Base-by-base conservation (phyloP, 225 moss, liverwort and hornwort genomes). In the Antitrichia curtipendula region DNA sequence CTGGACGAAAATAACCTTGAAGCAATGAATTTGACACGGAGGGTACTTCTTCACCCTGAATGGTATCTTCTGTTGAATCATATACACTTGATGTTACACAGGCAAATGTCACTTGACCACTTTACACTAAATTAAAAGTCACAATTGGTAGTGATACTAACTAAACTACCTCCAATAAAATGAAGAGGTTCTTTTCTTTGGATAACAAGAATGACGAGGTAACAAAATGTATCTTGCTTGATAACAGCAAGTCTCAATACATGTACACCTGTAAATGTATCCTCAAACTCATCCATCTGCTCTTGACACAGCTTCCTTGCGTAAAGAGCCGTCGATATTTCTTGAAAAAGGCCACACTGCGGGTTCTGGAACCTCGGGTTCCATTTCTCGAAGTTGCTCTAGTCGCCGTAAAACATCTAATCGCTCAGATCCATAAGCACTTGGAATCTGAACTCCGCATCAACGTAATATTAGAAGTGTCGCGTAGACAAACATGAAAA, bases 331-430 rank as follows among this genome's bases (percentile, higher is more conserved):
- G 63, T 94, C 92, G 13, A 89, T 75, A 62, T 89, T 88, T 90
- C 94, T 93, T 43, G 90, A 87, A 81, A 62, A 27, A 57, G 86
- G 82, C 61, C 91, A 79, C n/a, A 84, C 87, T 75, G 91, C 86
- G 60, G 89, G 84, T 83, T 92, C 92, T 86, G 91, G 90, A 75
- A 84, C 85, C 90, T 94, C 92, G 16, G 94, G 94, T 77, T 94
- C 94, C 92, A 94, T 91, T 86, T 94, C 89, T 68, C 91, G 92
- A 72, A 94, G 89, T 86, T 94, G 94, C 86, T 94, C 94, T 18
- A 94, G 84, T 83, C 93, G 91, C 75, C 94, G 82, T 76, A 94
- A 84, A 62, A 94, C 93, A 86, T 93, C 93, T 83, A 94, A 88
- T 74, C 94, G 92, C 87, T 94, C 72, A 65, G 93, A 86, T 87